Evolutionary conservation across 768 basidiomycete species (phyloP).

Genomic region (Kwoniella dendrophila): DNA sequence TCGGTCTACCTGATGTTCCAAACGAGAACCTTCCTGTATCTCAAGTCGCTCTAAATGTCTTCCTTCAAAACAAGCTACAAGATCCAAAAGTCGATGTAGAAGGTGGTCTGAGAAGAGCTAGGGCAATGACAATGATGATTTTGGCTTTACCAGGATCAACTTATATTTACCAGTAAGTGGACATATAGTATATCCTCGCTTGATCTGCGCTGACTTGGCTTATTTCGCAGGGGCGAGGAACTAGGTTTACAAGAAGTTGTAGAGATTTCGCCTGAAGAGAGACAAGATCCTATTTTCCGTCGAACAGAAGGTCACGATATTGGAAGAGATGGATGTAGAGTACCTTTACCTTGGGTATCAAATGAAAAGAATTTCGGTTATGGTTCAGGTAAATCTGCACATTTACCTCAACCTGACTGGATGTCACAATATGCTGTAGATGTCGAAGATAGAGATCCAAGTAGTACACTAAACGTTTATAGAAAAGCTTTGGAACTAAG

Average conservation of each 20-base stretch:
- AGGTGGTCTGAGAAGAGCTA: slow-evolving; percentile 31
- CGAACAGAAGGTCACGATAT: slow-evolving; percentile 37
- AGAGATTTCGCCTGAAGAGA: slow-evolving; percentile 30
- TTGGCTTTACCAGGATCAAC: slow-evolving; percentile 46
- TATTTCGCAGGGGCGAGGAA: slow-evolving; percentile 41
- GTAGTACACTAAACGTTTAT: slow-evolving; percentile 38
- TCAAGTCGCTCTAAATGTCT: neutral
- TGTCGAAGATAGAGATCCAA: slow-evolving; percentile 12
- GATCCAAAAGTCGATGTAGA: slow-evolving; percentile 25
- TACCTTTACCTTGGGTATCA: slow-evolving; percentile 43
- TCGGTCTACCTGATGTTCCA: slow-evolving; percentile 31
- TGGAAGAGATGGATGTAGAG: slow-evolving; percentile 48
- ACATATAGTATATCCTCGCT: neutral
- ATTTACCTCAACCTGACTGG: slow-evolving; percentile 41
- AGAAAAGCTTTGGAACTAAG: slow-evolving; percentile 29
- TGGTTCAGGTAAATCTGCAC: slow-evolving; percentile 31
- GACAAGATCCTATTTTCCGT: slow-evolving; percentile 48
- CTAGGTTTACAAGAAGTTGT: slow-evolving; percentile 45
- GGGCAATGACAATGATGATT: slow-evolving; percentile 43
- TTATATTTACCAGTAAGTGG: slow-evolving; percentile 47
- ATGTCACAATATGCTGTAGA: slow-evolving; percentile 32
- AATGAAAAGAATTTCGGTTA: slow-evolving; percentile 31
- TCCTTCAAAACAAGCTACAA: neutral
- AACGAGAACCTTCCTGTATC: slow-evolving; percentile 6
- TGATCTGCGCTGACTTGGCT: slow-evolving; percentile 1